A percentile compares a stretch with the other conserved stretches of the same genome.
phyloP scores from a whole-genome alignment of 179 eudicot species.

The Sideroxylon spinosum region DNA sequence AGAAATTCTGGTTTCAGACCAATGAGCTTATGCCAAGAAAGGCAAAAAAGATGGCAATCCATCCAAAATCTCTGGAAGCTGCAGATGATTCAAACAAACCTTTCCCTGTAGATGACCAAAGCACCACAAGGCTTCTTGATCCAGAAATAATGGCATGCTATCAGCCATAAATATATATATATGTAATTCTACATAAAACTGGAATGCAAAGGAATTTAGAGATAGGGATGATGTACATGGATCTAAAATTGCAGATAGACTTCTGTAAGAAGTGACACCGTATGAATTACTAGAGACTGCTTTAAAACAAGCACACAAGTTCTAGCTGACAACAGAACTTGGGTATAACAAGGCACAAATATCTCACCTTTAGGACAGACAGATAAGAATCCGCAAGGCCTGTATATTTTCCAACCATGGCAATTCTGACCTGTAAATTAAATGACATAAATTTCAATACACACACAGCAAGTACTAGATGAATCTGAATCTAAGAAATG shows the following conservation, averaged over 20 bases:
- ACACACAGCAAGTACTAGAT: neutral
- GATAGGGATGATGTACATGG: neutral
- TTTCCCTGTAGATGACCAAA: neutral
- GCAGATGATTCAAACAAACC: neutral
- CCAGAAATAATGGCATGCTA: neutral
- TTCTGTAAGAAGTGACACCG: too few relatives aligned
- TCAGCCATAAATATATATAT: neutral
- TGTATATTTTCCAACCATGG: slow-evolving; percentile 97
- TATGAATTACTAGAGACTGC: too few relatives aligned
- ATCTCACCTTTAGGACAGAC: slow-evolving; percentile 79
- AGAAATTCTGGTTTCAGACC: too few relatives aligned
- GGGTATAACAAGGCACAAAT: neutral
- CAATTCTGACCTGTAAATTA: slow-evolving; percentile 72
- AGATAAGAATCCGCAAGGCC: slow-evolving; percentile 97
- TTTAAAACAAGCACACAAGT: slow-evolving; percentile 1
- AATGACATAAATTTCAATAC: neutral
- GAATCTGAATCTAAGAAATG: neutral
- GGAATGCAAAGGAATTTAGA: neutral
- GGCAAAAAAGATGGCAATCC: too few relatives aligned
- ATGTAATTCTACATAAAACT: neutral
- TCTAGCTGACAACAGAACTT: neutral
- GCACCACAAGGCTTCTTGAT: neutral
- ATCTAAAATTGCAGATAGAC: too few relatives aligned
- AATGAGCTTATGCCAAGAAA: too few relatives aligned
- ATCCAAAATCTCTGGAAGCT: too few relatives aligned